Evolutionary conservation across 2,329 filamentous ascomycete genomes (phyloP).

Genomic region (Arachnopeziza araneosa): DNA sequence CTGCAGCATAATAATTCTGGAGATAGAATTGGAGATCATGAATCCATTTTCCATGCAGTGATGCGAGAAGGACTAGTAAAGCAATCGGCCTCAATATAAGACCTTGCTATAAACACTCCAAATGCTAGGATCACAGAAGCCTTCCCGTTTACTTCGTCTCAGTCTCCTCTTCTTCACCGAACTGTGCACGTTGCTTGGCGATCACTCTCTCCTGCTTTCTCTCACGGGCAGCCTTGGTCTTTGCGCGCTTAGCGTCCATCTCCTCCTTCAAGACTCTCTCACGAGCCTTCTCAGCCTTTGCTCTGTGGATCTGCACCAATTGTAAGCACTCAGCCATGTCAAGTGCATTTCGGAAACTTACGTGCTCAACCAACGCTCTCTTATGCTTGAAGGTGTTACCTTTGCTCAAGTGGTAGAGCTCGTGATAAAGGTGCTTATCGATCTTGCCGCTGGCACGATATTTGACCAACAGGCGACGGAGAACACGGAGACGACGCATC

Average conservation of each 20-base stretch:
- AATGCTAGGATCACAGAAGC: slow-evolving; percentile 29
- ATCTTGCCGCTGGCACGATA: slow-evolving; percentile 99
- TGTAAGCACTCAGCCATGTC: slow-evolving; percentile 18
- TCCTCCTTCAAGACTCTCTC: slow-evolving; percentile 96
- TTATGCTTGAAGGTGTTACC: slow-evolving; percentile 99
- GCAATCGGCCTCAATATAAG: slow-evolving; percentile 31
- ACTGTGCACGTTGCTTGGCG: slow-evolving; percentile 84
- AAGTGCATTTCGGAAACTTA: slow-evolving; percentile 51
- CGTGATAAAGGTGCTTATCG: slow-evolving; percentile 99
- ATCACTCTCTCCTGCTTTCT: slow-evolving; percentile 88
- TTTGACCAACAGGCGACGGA: slow-evolving; percentile 98
- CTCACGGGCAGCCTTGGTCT: slow-evolving; percentile 99
- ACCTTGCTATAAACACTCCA: slow-evolving; percentile 31
- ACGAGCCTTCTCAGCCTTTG: slow-evolving; percentile 98
- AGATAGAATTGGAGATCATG: slow-evolving; percentile 24
- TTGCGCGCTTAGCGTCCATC: slow-evolving; percentile 99
- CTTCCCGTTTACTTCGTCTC: slow-evolving; percentile 31
- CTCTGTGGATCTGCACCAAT: slow-evolving; percentile 82
- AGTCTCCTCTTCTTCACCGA: slow-evolving; percentile 59
- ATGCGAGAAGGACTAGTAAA: slow-evolving; percentile 32
- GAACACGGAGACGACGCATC: slow-evolving; percentile 99
- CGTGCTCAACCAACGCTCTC: slow-evolving; percentile 99
- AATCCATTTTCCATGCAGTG: slow-evolving; percentile 32
- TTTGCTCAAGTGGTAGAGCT: slow-evolving; percentile 99
- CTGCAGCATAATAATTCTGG: too few species aligned